Base-by-base conservation (phyloP, 768 basidiomycete species). In the Hemileccinum impolitum region DNA sequence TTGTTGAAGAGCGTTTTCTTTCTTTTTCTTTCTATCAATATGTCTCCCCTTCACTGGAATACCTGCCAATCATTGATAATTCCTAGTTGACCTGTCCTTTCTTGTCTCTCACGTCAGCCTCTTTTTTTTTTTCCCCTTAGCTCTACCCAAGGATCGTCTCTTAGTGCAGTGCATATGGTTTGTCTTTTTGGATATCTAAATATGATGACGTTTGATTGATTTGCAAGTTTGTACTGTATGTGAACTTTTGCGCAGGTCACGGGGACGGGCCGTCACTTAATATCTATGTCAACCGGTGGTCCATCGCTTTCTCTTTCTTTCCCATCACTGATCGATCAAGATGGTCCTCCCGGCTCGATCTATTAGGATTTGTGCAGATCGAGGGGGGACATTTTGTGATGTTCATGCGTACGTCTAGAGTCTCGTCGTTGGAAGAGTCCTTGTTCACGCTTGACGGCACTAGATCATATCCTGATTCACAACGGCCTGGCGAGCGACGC, bases 341-440 rank as follows among this genome's bases (percentile, higher is more conserved):
- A 54, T 60, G 49, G 53, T 57, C 13, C 67, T 90, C 40, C 85
- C 87, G 18, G 82, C 89, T 63, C 79, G 77, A 57, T 93, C 90
- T 12, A 85, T 93, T 50, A 79, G 84, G 45, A 90, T 94, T 53
- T 90, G 88, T 58, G 87, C 88, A 7, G 91, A 94, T 67, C 74
- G 91, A 69, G 93, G 93, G 31, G 94, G 94, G 5, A 96, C 92
- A 0, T 95, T 93, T 69, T 92, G 90, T 60, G 93, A 94, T 64
- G 81, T 93, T 30, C 82, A 91, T 66, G 90, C 90, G 79, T 86
- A 57, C n/a, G n/a, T n/a, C n/a, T n/a, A n/a, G n/a, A 55, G 81
- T 75, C 1, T 25, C 14, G 25, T 38, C 13, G 17, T 21, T 15
- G 17, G 17, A 26, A 26, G 31, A 7, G 10, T 18, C 30, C 6